Evolutionary conservation across 495 filamentous ascomycete species (phyloP), one percentile per base, ranked within the genome.

Genomic region (Aspergillus sparsus): DNA sequence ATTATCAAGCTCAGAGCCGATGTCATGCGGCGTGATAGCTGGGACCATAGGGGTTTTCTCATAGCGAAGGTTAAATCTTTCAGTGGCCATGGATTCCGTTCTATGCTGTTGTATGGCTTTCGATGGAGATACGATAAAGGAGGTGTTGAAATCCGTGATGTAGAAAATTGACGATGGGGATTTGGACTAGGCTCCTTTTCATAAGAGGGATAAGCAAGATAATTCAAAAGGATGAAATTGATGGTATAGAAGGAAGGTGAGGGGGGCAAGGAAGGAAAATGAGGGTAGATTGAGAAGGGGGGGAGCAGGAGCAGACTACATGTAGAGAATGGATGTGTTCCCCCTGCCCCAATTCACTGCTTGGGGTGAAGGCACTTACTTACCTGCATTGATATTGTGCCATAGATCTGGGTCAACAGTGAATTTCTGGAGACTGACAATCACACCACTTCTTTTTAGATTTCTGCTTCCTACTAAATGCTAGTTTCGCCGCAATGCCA

Each of bases 1-100:
- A 32, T 62, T 57, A 50, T 53, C 45, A 10, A 70, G 49, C 46
- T 74, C 71, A 33, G 64, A 47, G 13, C 41, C 36, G 16, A 18
- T 21, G 52, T 42, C 33, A 8, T 41, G 53, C 12, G 27, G 41
- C 18, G 46, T 50, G 11, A 47, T 32, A 50, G 50, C 57, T 39
- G 54, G 15, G 12, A 35, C 10, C 31, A 45, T 16, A 7, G 46
- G 36, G 8, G 55, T 36, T 49, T 35, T 37, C 0, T 44, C 6
- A 45, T 36, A n/a, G 15, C 32, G 47, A 33, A 51, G 37, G 47
- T 13, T 34, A 35, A 21, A 52, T 54, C 53, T 51, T 18, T 27
- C 44, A 34, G 52, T 16, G 5, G 45, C 42, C 52, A 57, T 63
- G 18, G 44, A 45, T 4, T 16, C 18, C 13, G 12, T 59, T 42